phyloP scores from a whole-genome alignment of 78 protist species.

The Cyanophora paradoxa region DNA sequence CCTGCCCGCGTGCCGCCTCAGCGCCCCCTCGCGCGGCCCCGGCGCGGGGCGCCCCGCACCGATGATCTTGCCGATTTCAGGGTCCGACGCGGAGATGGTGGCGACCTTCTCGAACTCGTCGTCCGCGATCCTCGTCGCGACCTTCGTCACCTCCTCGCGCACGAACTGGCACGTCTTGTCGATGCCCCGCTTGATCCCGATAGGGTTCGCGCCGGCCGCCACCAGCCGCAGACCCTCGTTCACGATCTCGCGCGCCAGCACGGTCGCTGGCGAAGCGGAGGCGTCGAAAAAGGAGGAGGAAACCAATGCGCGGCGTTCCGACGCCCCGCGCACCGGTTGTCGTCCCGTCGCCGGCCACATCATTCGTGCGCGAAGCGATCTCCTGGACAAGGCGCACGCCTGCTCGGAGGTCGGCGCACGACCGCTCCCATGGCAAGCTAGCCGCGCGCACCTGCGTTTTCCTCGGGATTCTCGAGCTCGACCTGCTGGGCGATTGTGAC shows the following conservation, averaged over 20 bases:
- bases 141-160: not conserved
- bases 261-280: no score
- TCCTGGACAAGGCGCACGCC: slow-evolving; percentile 6
- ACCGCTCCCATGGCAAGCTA: no score
- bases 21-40: not conserved
- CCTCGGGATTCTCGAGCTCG: not conserved
- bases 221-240: slow-evolving; percentile 4
- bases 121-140: not conserved
- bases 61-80: not conserved
- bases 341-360: slow-evolving; percentile 13
- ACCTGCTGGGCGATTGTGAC: slow-evolving; percentile 12
- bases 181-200: slow-evolving; percentile 8
- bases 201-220: slow-evolving; percentile 17
- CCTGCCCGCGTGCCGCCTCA: not conserved
- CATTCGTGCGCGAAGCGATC: slow-evolving; percentile 5
- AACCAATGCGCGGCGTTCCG: no score
- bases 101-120: not conserved
- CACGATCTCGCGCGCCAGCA: slow-evolving; percentile 13
- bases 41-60: not conserved
- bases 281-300: no score
- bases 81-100: not conserved
- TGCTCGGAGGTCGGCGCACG: no score
- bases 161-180: not conserved
- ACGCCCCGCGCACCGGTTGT: no score
- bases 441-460: no score